These are phyloP conservation scores for Corymbia maculata DNA, from an alignment of 345 rosid species.

Conservation along the genomic window DNA sequence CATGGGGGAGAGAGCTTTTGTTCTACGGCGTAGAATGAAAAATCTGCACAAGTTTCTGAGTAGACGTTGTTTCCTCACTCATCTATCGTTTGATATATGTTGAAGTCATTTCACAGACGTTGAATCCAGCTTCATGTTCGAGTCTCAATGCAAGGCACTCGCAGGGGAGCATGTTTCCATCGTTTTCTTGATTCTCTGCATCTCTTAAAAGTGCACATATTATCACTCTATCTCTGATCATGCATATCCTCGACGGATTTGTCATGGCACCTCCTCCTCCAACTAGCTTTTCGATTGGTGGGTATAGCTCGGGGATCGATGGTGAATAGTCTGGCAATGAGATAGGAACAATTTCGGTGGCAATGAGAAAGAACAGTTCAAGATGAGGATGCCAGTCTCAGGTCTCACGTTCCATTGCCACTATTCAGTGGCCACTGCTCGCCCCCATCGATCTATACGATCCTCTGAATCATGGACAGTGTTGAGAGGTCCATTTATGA, in stretches of 20 bases:
- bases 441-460: too few species aligned
- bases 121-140: not conserved
- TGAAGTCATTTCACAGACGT: not conserved
- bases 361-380: not conserved
- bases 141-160: not conserved
- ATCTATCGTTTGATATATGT: not conserved
- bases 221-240: not conserved
- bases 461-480: not conserved
- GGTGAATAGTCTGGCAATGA: not conserved
- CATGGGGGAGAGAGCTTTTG: not conserved
- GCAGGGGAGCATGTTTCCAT: slow-evolving; percentile 3
- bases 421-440: not conserved
- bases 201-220: too few species aligned
- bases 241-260: not conserved
- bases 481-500: not conserved
- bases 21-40: not conserved
- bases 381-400: not conserved
- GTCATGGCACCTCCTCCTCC: not conserved
- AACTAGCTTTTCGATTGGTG: not conserved
- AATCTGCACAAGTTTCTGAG: not conserved
- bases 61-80: not conserved
- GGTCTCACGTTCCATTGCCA: not conserved
- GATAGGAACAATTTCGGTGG: not conserved
- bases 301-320: not conserved
- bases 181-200: not conserved